Base-by-base conservation (phyloP, 768 basidiomycete genomes). In the Mycena polygramma region DNA sequence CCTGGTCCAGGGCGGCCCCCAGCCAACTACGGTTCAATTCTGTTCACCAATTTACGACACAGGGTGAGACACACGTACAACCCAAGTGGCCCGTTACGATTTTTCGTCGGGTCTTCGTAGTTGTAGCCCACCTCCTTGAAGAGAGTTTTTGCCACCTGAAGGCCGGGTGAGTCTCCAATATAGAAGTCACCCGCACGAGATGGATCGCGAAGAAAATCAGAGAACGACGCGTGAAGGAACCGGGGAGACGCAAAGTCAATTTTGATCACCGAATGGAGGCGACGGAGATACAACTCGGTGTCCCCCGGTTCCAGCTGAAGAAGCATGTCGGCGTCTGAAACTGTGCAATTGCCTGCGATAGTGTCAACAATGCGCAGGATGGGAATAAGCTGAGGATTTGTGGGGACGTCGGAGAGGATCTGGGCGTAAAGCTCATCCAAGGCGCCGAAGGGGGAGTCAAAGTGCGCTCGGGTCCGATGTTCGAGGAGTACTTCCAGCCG, bases 221-320 rank as follows among this genome's bases (percentile, higher is more conserved):
- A 11, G n/a, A 61, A 61, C 11, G 60, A 61, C 2, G 60, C 60
- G 37, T 61, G 60, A n/a, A n/a, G n/a, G n/a, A n/a, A n/a, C n/a
- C n/a, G n/a, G n/a, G n/a, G n/a, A n/a, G 43, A 35, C 19, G 6
- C 36, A 36, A 20, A 61, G 36, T 49, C 22, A 15, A 8, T 4
- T 3, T 24, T 39, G 7, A 61, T 20, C 30, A 61, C 35, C 8
- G 60, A 61, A 51, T 61, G 48, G 24, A 61, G 48, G 17, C 60
- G 35, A 61, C 60, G 60, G 19, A 61, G 60, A 51, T n/a, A 36
- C 30, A 61, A 11, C 35, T 1, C 1, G n/a, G 43, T 36, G 19
- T 61, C 60, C 6, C 60, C 60, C 1, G 48, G 8, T 17, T 61
- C 35, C 36, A 51, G 7, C 36, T 19, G 43, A 37, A 61, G 60